phyloP scores from a whole-genome alignment of 129 eudicot species.

The Calendula officinalis region DNA sequence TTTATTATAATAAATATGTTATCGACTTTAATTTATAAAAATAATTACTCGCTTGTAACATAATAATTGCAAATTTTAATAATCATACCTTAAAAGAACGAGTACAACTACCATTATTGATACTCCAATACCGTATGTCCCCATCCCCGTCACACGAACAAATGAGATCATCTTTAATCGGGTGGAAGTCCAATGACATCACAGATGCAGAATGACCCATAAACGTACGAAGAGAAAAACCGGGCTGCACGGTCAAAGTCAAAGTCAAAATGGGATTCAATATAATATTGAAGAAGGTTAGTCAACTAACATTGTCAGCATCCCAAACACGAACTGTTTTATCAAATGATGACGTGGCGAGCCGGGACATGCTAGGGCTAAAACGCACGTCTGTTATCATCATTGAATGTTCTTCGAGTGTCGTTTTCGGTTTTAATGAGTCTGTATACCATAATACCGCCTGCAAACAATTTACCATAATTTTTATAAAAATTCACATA shows the following conservation, averaged over 20 bases:
- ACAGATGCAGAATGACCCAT: slow-evolving; percentile 80
- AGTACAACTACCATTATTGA: slow-evolving; percentile 68
- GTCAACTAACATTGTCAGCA: slow-evolving; percentile 71
- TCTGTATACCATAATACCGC: slow-evolving; percentile 84
- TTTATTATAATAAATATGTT: background rate
- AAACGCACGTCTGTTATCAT: slow-evolving; percentile 90
- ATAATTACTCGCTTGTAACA: no score
- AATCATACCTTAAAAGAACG: slow-evolving; percentile 67
- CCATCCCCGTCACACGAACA: slow-evolving; percentile 96
- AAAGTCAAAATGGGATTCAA: background rate
- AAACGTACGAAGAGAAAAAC: slow-evolving; percentile 74
- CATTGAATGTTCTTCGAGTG: slow-evolving; percentile 77
- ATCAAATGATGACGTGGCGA: slow-evolving; percentile 90
- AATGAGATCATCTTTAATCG: slow-evolving; percentile 75
- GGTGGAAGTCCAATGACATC: slow-evolving; percentile 87
- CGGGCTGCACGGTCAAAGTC: slow-evolving; percentile 46
- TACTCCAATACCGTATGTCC: slow-evolving; percentile 86
- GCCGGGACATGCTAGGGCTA: slow-evolving; percentile 90
- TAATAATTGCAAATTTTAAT: no score
- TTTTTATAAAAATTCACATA: no score
- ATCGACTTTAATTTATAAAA: background rate
- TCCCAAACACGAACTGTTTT: slow-evolving; percentile 97
- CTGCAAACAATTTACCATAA: slow-evolving; percentile 41
- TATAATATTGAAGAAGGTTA: background rate
- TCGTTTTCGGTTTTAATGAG: slow-evolving; percentile 58